Evolutionary conservation across 2,329 filamentous ascomycete species (phyloP).

Genomic region (Alternaria gaisen): DNA sequence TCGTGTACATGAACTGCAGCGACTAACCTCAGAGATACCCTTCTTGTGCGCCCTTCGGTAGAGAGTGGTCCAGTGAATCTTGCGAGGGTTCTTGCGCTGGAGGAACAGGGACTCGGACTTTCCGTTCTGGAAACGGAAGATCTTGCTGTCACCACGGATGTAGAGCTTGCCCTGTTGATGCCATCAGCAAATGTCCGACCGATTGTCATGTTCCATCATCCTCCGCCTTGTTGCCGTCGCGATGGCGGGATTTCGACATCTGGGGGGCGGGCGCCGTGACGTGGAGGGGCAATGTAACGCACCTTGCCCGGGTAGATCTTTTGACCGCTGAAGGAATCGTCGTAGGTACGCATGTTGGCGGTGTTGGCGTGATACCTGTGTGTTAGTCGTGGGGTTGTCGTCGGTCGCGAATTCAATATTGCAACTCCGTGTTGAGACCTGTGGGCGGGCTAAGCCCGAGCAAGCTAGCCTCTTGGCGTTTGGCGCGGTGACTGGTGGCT

Average conservation of each 20-base stretch:
- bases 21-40: constrained; percentile 98
- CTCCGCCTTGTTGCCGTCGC: constrained; percentile 24
- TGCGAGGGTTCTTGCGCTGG: constrained; percentile 99
- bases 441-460: constrained; percentile 28
- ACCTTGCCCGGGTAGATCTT: constrained; percentile 86
- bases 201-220: constrained; percentile 14
- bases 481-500: constrained; percentile 14
- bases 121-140: constrained; percentile 99
- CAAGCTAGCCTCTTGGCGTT: constrained; percentile 21
- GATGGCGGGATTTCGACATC: constrained; percentile 36
- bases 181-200: constrained; percentile 41
- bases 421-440: constrained; percentile 28
- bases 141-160: constrained; percentile 99
- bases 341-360: constrained; percentile 78
- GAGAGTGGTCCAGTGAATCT: constrained; percentile 97
- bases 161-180: constrained; percentile 91
- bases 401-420: constrained; percentile 39
- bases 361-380: constrained; percentile 54
- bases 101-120: constrained; percentile 99
- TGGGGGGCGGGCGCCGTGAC: constrained; percentile 17
- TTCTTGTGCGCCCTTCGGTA: constrained; percentile 99
- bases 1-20: constrained; percentile 12
- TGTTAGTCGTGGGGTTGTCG: constrained; percentile 50
- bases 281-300: constrained; percentile 50
- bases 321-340: constrained; percentile 79